Evolutionary conservation across 176 grass and related monocot genomes (phyloP).

Genomic region (Otatea glauca): DNA sequence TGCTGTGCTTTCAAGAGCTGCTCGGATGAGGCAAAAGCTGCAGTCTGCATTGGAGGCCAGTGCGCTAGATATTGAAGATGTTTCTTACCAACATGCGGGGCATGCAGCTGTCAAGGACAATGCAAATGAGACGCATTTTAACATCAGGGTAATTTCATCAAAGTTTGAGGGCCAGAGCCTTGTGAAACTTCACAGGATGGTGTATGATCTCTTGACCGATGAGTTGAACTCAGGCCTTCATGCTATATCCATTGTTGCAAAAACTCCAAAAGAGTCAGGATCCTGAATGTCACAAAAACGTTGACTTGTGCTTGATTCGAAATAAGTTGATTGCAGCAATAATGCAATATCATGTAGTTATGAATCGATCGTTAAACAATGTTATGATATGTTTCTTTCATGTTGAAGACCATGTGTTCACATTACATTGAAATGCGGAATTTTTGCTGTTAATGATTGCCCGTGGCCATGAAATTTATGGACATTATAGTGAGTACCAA

Average conservation of each 20-base stretch:
- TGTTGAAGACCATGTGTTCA: slow-evolving; percentile 25
- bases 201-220: slow-evolving; percentile 84
- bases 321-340: slow-evolving; percentile 42
- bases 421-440: background rate
- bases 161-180: slow-evolving; percentile 91
- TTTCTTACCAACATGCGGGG: slow-evolving; percentile 86
- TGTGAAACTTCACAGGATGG: slow-evolving; percentile 88
- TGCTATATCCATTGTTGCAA: slow-evolving; percentile 94
- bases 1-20: slow-evolving; percentile 74
- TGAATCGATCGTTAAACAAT: slow-evolving; percentile 7
- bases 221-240: slow-evolving; percentile 93
- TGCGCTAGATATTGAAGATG: slow-evolving; percentile 86
- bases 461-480: background rate
- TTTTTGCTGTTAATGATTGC: background rate
- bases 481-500: background rate
- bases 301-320: background rate
- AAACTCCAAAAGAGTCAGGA: slow-evolving; percentile 72
- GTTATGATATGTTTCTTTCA: background rate
- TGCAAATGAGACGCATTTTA: slow-evolving; percentile 89
- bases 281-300: slow-evolving; percentile 35
- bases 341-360: slow-evolving; percentile 22
- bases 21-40: slow-evolving; percentile 85
- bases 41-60: slow-evolving; percentile 85
- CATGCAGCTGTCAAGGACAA: slow-evolving; percentile 82
- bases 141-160: slow-evolving; percentile 79